Evolutionary conservation across 2,329 filamentous ascomycete species (phyloP).

Genomic region (Macrophomina tecta): DNA sequence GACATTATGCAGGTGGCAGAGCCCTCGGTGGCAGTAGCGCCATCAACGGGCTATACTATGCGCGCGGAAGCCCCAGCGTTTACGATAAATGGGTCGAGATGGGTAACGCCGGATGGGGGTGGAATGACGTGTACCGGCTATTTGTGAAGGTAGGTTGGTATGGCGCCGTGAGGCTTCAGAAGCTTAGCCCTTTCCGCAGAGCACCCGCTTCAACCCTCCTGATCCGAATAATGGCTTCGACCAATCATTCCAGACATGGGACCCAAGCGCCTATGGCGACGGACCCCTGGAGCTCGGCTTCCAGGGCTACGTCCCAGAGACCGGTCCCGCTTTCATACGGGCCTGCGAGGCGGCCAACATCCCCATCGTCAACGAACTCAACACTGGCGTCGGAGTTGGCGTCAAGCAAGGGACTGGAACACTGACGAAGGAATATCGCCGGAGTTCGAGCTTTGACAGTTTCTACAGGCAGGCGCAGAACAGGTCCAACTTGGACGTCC

Average conservation of each 20-base stretch:
- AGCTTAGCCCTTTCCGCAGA: conserved; percentile 27
- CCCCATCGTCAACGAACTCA: conserved; percentile 43
- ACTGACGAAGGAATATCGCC: conserved; percentile 32
- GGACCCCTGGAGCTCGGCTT: conserved; percentile 40
- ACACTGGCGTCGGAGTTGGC: conserved; percentile 39
- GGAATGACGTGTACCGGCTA: conserved; percentile 20
- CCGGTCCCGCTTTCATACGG: conserved; percentile 38
- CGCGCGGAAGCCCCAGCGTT: conserved; percentile 31
- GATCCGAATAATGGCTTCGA: conserved; percentile 35
- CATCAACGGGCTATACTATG: conserved; percentile 37
- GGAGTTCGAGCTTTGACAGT: conserved; percentile 41
- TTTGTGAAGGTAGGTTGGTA: conserved; percentile 31
- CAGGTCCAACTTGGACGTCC: conserved; percentile 38
- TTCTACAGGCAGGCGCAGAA: conserved; percentile 39
- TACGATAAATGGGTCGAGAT: conserved; percentile 18
- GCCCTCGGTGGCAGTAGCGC: conserved; percentile 39
- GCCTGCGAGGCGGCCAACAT: conserved; percentile 39
- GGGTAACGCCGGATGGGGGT: conserved; percentile 35
- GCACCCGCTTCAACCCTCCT: conserved; percentile 40
- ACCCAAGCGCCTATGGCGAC: conserved; percentile 36
- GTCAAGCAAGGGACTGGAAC: conserved; percentile 42
- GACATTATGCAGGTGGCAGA: conserved; percentile 29
- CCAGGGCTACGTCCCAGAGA: conserved; percentile 39
- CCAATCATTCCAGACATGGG: conserved; percentile 39
- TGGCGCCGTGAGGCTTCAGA: no score